Base-by-base conservation (phyloP, 2,329 filamentous ascomycete species). In the Leptographium flavum region DNA sequence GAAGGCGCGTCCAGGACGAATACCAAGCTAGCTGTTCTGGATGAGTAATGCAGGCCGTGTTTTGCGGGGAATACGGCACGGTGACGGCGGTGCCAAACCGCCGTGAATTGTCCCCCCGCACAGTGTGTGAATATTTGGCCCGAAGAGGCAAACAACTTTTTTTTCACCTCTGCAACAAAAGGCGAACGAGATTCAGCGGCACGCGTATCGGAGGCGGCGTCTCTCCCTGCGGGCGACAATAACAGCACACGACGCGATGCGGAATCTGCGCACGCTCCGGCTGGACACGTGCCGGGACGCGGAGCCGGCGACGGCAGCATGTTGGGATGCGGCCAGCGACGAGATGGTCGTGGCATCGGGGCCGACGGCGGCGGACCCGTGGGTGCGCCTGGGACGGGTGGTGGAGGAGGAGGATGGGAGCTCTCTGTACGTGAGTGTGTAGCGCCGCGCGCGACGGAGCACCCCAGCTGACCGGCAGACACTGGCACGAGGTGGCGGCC, bases 341-440 rank as follows among this genome's bases (percentile, higher is more conserved):
- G 77, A 84, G 49, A 64, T 92, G 44, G 71, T 98, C 55, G 88
- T 83, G 65, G 80, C 86, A 44, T 82, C 90, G 68, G 90, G 92
- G 8, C 92, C 90, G 50, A 81, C 79, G 4, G 68, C 75, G 58
- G 68, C 73, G 54, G 78, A 77, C 59, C 69, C 81, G 46, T 69
- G 79, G 43, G 83, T 98, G 55, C 81, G 90, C 61, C 71, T 96
- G 48, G 59, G 74, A 39, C 70, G 75, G 50, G 56, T 79, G 39
- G 60, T 37, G 63, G 37, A 68, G 39, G 4, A 31, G 15, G n/a
- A 10, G 9, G 38, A 9, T 2, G 25, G 19, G 38, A n/a, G n/a
- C n/a, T n/a, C n/a, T n/a, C n/a, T 33, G 31, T 33, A 33, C 3
- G 31, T n/a, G 13, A 10, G 39, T 7, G 15, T n/a, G n/a, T n/a